Conservation (phyloP, 2,329 filamentous ascomycete genomes). For the Sarocladium strictum region DNA sequence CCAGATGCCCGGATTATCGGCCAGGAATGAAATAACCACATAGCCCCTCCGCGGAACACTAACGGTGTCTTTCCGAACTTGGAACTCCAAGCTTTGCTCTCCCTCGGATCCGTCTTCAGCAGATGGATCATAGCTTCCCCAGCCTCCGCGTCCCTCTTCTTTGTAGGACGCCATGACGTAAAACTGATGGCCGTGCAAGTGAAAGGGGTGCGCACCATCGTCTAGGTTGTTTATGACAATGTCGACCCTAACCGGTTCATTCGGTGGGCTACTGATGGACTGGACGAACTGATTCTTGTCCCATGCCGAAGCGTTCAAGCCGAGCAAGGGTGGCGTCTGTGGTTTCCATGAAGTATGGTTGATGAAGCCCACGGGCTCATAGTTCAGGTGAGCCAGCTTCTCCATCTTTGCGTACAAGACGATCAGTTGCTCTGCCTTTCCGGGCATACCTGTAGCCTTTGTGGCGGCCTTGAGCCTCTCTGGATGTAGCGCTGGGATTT, state of each 20-base stretch:
- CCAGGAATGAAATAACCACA: slow-evolving; percentile 17
- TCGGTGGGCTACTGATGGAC: slow-evolving; percentile 12
- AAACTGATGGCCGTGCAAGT: slow-evolving; percentile 53
- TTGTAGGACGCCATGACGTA: slow-evolving; percentile 28
- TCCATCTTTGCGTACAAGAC: slow-evolving; percentile 6
- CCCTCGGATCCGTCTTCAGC: slow-evolving; percentile 4
- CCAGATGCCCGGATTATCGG: slow-evolving; percentile 21
- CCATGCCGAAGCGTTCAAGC: slow-evolving; percentile 16
- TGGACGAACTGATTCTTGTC: slow-evolving; percentile 18
- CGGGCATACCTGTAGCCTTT: neutral
- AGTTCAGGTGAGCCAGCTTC: slow-evolving; percentile 18
- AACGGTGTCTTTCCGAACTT: slow-evolving; percentile 30
- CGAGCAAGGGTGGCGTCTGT: slow-evolving; percentile 16
- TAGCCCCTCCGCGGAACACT: slow-evolving; percentile 27
- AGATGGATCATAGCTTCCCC: slow-evolving; percentile 21
- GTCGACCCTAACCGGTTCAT: slow-evolving; percentile 16
- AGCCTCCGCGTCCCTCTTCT: slow-evolving; percentile 15
- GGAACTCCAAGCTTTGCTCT: slow-evolving; percentile 14
- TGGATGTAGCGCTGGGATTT: neutral
- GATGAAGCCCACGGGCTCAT: slow-evolving; percentile 19
- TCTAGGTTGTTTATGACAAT: slow-evolving; percentile 27
- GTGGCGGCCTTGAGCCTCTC: neutral
- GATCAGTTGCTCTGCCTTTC: neutral
- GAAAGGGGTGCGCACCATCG: slow-evolving; percentile 29
- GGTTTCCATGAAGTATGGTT: slow-evolving; percentile 21